phyloP scores from a whole-genome alignment of 2,329 filamentous ascomycete species.

The Paracamarosporium sp. region DNA sequence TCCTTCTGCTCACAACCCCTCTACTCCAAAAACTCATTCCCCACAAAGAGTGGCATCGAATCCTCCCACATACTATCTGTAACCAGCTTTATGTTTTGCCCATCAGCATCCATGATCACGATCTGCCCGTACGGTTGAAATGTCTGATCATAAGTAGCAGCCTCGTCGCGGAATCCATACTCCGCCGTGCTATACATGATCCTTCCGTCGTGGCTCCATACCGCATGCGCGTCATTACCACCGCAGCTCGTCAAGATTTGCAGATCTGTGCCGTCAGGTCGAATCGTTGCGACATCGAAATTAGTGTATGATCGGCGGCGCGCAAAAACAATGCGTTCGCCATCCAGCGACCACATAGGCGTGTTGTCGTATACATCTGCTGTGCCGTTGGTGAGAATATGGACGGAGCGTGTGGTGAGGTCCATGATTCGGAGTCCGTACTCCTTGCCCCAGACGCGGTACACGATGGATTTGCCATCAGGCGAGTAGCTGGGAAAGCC shows the following conservation, averaged over 20 bases:
- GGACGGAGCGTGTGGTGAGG: conserved; percentile 29
- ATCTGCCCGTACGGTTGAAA: conserved; percentile 57
- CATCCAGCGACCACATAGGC: conserved; percentile 50
- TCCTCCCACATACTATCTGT: conserved; percentile 27
- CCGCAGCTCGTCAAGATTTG: conserved; percentile 40
- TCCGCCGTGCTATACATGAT: conserved; percentile 52
- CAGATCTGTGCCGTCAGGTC: conserved; percentile 49
- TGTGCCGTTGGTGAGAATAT: conserved; percentile 45
- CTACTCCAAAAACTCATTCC: conserved; percentile 14
- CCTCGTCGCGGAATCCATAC: conserved; percentile 55
- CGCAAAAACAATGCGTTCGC: conserved; percentile 49
- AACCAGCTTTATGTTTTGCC: conserved; percentile 21
- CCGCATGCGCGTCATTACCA: conserved; percentile 54
- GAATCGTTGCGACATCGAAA: conserved; percentile 53
- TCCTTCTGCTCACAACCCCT: not conserved
- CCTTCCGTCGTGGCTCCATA: conserved; percentile 52
- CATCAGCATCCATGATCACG: conserved; percentile 53
- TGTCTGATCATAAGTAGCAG: conserved; percentile 50
- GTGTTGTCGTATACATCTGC: conserved; percentile 40
- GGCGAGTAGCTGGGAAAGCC: conserved; percentile 51
- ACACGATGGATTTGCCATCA: conserved; percentile 47
- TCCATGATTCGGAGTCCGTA: conserved; percentile 45
- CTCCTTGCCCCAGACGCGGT: conserved; percentile 40
- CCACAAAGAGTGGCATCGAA: conserved; percentile 24
- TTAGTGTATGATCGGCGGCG: conserved; percentile 41